Base-by-base conservation (phyloP, 164 flowering plant species). In the Vitis rotundifolia region DNA sequence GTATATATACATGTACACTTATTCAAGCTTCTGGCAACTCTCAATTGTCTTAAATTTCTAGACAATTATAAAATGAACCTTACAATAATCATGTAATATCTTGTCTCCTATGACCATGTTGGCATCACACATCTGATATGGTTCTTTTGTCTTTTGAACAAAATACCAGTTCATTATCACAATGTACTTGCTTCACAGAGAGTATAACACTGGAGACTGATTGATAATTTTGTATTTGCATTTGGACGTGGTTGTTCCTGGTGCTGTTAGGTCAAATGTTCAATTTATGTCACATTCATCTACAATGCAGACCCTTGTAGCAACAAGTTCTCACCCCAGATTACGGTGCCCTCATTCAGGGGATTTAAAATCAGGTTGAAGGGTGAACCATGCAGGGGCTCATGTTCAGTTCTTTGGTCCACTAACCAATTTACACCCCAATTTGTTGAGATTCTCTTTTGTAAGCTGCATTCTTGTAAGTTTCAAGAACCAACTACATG, bases 1-100 rank as follows among this genome's bases (percentile, higher is more conserved):
- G 56, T 53, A 13, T 53, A 2, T 59, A 59, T 59, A 26, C 68
- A 52, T 59, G 37, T 59, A 59, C 61, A 59, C 61, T 59, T 22
- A 22, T 22, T 59, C 31, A 22, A 59, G 14, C 44, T 59, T 59
- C 37, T 51, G 16, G 67, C 22, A 12, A 37, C 44, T 37, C 44
- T 37, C 44, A 37, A 6, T 37, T 37, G 44, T 37, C 2, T 53
- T 53, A 5, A 14, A 53, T 53, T 53, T 53, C n/a, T 53, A 5
- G n/a, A 53, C 56, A 53, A 53, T 53, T 12, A 53, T 14, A 53
- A 11, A 5, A 53, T 37, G 56, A 53, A 2, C n/a, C 14, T 53
- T 11, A 53, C 14, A 53, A 14, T 14, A 13, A n/a, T 2, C 9
- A 53, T 22, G 26, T 22, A 22, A 22, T 22, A 22, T 22, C 56